These are phyloP conservation scores for Triglochin maritima DNA, from an alignment of 106 monocot species.

Conservation along the genomic window DNA sequence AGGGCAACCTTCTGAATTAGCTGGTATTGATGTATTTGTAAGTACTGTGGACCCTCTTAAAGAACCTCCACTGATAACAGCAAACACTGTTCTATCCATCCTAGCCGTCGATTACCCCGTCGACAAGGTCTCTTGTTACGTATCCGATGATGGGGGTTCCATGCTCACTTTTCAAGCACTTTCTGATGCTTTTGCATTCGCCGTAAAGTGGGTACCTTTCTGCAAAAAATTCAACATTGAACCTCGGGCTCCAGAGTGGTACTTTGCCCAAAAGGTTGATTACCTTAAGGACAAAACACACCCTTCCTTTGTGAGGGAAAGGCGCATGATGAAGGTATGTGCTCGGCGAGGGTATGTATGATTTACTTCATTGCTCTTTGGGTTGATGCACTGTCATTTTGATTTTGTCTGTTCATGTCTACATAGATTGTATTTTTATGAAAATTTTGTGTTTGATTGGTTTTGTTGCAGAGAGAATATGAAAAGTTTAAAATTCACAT, in stretches of 20 bases:
- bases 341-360: no score
- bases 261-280: conserved; percentile 65
- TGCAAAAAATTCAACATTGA: conserved; percentile 49
- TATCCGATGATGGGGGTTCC: conserved; percentile 66
- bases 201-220: conserved; percentile 15
- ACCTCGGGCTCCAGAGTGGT: conserved; percentile 85
- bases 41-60: conserved; percentile 81
- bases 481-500: conserved; percentile 91
- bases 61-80: conserved; percentile 79
- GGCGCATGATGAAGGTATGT: conserved; percentile 73
- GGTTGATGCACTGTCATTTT: no score
- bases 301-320: conserved; percentile 64
- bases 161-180: conserved; percentile 87
- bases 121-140: conserved; percentile 70
- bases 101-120: conserved; percentile 77
- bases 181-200: conserved; percentile 59
- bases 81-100: conserved; percentile 76
- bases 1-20: conserved; percentile 53
- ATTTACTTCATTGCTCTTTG: no score
- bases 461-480: conserved; percentile 52
- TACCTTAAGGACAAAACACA: conserved; percentile 71
- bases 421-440: no score
- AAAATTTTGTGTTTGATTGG: no score
- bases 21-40: conserved; percentile 67
- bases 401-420: no score